Evolutionary conservation across 345 rosid species (phyloP).

Genomic region (Dimocarpus longan): DNA sequence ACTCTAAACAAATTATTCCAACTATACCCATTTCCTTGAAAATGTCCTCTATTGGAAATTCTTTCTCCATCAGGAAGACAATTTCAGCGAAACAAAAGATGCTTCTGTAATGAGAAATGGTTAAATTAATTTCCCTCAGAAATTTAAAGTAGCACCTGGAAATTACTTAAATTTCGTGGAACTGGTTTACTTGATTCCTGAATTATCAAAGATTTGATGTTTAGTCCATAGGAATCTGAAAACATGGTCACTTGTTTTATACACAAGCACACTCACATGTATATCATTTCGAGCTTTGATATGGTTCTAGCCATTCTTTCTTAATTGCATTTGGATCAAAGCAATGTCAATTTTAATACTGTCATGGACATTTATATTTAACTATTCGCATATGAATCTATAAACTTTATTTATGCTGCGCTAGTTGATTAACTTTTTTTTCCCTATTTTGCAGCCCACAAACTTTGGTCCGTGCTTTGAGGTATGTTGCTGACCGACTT

Average conservation of each 20-base stretch:
- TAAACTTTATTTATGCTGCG: constrained; percentile 1
- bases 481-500: constrained; percentile 49
- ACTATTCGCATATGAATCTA: background rate
- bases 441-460: constrained; percentile 78
- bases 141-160: background rate
- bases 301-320: constrained; percentile 4
- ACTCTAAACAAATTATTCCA: background rate
- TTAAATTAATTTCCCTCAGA: background rate
- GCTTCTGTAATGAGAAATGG: background rate
- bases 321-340: constrained; percentile 5
- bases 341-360: background rate
- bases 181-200: constrained; percentile 5
- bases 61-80: background rate
- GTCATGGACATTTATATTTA: background rate
- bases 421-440: constrained; percentile 23
- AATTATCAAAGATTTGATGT: background rate
- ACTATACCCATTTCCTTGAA: background rate
- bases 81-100: background rate
- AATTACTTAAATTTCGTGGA: background rate
- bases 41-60: background rate
- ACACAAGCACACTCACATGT: background rate
- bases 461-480: constrained; percentile 95
- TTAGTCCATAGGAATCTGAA: background rate
- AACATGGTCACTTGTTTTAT: background rate
- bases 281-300: background rate